phyloP scores from a whole-genome alignment of 2,329 filamentous ascomycete species.

The Pseudogymnoascus sp. region DNA sequence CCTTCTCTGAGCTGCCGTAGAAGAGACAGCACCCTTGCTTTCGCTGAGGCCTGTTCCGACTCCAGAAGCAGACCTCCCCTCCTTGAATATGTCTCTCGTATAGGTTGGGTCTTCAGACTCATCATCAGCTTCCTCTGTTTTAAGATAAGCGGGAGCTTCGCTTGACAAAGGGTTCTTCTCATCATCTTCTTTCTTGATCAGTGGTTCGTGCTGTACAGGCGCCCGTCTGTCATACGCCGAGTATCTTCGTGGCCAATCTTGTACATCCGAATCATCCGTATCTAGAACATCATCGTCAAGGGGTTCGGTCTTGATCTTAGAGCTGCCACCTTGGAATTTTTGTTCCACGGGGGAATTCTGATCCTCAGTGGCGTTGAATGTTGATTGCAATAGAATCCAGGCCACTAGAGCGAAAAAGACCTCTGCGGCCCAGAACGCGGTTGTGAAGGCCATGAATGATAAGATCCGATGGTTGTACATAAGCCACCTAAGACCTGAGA shows the following conservation, averaged over 20 bases:
- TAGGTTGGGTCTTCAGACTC: constrained; percentile 38
- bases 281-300: constrained; percentile 18
- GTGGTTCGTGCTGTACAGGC: constrained; percentile 34
- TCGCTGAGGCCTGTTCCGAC: constrained; percentile 49
- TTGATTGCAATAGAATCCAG: constrained; percentile 46
- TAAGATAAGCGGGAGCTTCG: constrained; percentile 24
- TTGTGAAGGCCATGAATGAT: constrained; percentile 61
- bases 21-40: constrained; percentile 23
- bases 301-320: constrained; percentile 23
- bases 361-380: constrained; percentile 14
- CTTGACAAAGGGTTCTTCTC: constrained; percentile 20
- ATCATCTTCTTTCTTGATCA: constrained; percentile 24
- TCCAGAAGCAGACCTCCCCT: constrained; percentile 38
- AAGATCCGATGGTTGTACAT: constrained; percentile 79
- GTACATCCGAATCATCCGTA: constrained; percentile 29
- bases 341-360: constrained; percentile 23
- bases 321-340: constrained; percentile 15
- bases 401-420: constrained; percentile 58
- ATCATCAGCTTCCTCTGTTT: constrained; percentile 40
- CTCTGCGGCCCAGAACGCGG: constrained; percentile 70
- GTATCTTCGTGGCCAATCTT: constrained; percentile 39
- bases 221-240: constrained; percentile 37
- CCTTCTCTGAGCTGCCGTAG: constrained; percentile 20
- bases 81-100: constrained; percentile 21
- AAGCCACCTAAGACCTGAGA: constrained; percentile 70